These are phyloP conservation scores for Hyaloscypha hepaticicola DNA, from an alignment of 495 filamentous ascomycete species.

Conservation along the genomic window DNA sequence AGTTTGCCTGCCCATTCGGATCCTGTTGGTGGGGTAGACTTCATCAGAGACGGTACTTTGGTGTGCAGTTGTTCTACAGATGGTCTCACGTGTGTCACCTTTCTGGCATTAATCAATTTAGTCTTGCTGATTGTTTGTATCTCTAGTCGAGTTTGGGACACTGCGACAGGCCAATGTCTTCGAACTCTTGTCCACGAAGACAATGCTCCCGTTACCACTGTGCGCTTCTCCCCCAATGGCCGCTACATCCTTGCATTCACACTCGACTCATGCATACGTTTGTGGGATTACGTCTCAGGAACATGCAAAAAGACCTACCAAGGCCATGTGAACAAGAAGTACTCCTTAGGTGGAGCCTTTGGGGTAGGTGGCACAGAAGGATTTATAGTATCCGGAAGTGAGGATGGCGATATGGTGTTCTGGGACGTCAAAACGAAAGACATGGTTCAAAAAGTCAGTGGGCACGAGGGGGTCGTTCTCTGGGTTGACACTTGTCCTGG, in stretches of 20 bases:
- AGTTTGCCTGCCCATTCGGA: constrained; percentile 93
- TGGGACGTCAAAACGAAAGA: constrained; percentile 91
- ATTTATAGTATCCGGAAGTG: constrained; percentile 80
- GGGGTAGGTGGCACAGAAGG: constrained; percentile 58
- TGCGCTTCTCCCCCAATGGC: constrained; percentile 91
- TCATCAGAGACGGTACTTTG: constrained; percentile 87
- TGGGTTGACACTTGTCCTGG: constrained; percentile 69
- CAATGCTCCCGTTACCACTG: constrained; percentile 85
- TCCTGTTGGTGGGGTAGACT: constrained; percentile 89
- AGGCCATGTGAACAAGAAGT: constrained; percentile 83
- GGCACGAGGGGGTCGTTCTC: constrained; percentile 79
- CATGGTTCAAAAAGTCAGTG: constrained; percentile 67
- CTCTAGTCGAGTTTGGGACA: constrained; percentile 83
- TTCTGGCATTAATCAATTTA: constrained; percentile 1
- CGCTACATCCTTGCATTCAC: constrained; percentile 89
- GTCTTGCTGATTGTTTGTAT: background rate
- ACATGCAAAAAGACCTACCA: constrained; percentile 94
- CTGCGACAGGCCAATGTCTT: constrained; percentile 90
- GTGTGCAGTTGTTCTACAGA: constrained; percentile 87
- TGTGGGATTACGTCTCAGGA: constrained; percentile 93
- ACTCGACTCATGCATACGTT: constrained; percentile 80
- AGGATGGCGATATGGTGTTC: constrained; percentile 78
- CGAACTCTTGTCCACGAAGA: constrained; percentile 95
- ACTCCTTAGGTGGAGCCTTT: constrained; percentile 79
- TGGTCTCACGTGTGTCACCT: constrained; percentile 66